Base-by-base conservation (phyloP, 2,329 filamentous ascomycete species). In the Ascochyta lentis region DNA sequence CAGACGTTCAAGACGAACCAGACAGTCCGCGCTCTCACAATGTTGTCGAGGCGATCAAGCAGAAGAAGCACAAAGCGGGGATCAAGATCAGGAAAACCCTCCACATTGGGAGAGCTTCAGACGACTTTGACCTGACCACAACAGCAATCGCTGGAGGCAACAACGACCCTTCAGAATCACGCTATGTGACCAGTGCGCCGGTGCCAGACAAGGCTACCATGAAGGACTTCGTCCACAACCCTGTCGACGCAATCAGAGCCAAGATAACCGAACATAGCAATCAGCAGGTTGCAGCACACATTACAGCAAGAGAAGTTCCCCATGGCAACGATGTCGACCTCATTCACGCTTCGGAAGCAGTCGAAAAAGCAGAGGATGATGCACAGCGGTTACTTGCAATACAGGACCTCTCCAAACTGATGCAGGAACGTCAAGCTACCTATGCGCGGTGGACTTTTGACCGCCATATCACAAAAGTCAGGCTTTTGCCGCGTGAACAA, bases 221-320 rank as follows among this genome's bases (percentile, higher is more conserved):
- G 6, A 69, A 70, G 27, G 66, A 70, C 19, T 54, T 71, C 6
- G 2, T 68, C 1, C 65, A 69, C 8, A 52, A 67, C 41, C 70
- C 69, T 8, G 42, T 72, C 26, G 64, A 69, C 10, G 67, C 65
- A 0, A 49, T 69, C 9, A 71, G 62, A 33, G 46, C 59, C 0
- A 71, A 67, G 27, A 44, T 67, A 1, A 65, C 61, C 15, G 54
- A 52, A 19, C 62, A 67, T 16, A 59, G 66, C 16, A 66, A 63
- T 16, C 59, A 69, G n/a, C 50, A 72, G 43, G 42, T 66, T 1
- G 67, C 70, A 12, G 65, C 60, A 8, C 68, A 72, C 16, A 59
- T 73, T 19, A 66, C 64, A 67, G 79, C 85, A 10, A 88, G 75
- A 76, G 71, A 75, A 40, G 56, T 76, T 6, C 66, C 76, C 4